phyloP scores from a whole-genome alignment of 805 yeast species.

The Saccharomycopsis microspora region DNA sequence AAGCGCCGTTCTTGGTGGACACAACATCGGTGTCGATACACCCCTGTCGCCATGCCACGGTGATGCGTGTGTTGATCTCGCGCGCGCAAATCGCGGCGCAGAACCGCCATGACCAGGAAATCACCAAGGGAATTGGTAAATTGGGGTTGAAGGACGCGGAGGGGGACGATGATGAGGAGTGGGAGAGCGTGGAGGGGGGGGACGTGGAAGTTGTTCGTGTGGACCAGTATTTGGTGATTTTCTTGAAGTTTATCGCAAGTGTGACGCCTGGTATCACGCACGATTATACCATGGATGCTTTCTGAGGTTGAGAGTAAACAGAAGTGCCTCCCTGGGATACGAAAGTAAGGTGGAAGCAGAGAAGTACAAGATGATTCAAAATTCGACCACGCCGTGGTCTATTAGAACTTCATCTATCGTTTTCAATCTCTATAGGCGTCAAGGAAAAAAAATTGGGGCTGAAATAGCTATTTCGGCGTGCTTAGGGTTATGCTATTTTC shows the following conservation, averaged over 20 bases:
- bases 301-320: slow-evolving; percentile 24
- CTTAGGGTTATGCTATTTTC: too few species aligned
- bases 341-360: too few species aligned
- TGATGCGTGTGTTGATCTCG: slow-evolving; percentile 80
- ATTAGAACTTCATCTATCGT: too few species aligned
- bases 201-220: slow-evolving; percentile 44
- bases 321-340: not conserved
- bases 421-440: too few species aligned
- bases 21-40: slow-evolving; percentile 78
- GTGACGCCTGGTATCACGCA: slow-evolving; percentile 97
- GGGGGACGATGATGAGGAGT: slow-evolving; percentile 29
- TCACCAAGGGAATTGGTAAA: slow-evolving; percentile 33
- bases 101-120: slow-evolving; percentile 21
- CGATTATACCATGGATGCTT: slow-evolving; percentile 97
- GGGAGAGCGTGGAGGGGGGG: slow-evolving; percentile 40
- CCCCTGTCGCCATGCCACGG: slow-evolving; percentile 92
- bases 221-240: slow-evolving; percentile 83
- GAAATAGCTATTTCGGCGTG: too few species aligned
- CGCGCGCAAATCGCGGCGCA: slow-evolving; percentile 45
- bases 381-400: too few species aligned
- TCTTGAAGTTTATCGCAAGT: slow-evolving; percentile 88
- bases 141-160: slow-evolving; percentile 33
- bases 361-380: too few species aligned
- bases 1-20: slow-evolving; percentile 70
- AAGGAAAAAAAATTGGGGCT: too few species aligned